Percentiles rank a stretch among this genome's conserved stretches.
Conservation (phyloP, 495 filamentous ascomycete species). For the Friedmanniomyces simplex region DNA sequence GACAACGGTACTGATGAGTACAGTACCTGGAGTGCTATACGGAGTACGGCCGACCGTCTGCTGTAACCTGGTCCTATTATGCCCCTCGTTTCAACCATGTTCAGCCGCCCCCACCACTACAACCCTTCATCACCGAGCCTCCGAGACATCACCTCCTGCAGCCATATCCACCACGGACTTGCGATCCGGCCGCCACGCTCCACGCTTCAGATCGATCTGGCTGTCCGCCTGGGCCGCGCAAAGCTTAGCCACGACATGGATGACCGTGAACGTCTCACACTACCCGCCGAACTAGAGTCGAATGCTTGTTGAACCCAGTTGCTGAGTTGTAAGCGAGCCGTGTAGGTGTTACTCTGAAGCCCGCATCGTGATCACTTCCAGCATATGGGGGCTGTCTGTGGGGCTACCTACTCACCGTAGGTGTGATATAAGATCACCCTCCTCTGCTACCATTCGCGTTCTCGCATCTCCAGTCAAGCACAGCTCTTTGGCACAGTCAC, state of each 20-base stretch:
- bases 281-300: background rate
- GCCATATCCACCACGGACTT: background rate
- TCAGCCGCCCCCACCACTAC: background rate
- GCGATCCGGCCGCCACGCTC: background rate
- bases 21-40: too few relatives aligned
- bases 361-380: background rate
- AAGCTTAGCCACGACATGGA: constrained; percentile 9
- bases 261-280: background rate
- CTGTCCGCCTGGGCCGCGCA: background rate
- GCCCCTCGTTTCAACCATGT: background rate
- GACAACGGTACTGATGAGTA: too few relatives aligned
- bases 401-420: background rate
- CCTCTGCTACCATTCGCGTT: too few relatives aligned
- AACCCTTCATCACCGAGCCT: background rate
- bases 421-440: background rate
- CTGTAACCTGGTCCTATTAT: background rate
- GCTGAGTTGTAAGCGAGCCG: background rate
- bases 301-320: background rate
- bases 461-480: background rate
- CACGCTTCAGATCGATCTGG: constrained; percentile 3
- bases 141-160: background rate
- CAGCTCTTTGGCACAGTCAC: background rate
- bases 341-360: background rate
- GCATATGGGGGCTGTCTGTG: background rate
- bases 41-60: too few relatives aligned